phyloP scores from a whole-genome alignment of 192 early-diverging fungal species.

The Martensiomyces pterosporus region DNA sequence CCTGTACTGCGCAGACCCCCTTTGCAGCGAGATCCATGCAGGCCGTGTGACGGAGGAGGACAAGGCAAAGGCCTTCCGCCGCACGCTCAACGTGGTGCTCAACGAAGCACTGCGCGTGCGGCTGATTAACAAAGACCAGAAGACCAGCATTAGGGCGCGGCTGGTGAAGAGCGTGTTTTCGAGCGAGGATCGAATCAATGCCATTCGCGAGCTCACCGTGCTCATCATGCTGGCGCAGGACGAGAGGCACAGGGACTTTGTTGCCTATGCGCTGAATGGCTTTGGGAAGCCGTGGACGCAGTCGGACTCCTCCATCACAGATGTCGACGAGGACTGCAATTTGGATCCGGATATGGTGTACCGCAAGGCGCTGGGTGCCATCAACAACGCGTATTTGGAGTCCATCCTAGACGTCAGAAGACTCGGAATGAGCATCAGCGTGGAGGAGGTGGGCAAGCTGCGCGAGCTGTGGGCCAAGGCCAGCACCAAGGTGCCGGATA shows the following conservation, averaged over 20 bases:
- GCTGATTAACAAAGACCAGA: constrained; percentile 45
- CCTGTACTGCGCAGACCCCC: constrained; percentile 45
- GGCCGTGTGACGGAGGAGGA: constrained; percentile 42
- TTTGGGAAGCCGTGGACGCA: constrained; percentile 33
- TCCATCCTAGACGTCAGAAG: constrained; percentile 42
- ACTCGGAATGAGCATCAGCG: constrained; percentile 48
- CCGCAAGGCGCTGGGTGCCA: constrained; percentile 46
- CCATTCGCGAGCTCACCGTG: constrained; percentile 37
- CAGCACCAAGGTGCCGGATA: constrained; percentile 30
- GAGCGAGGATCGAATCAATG: constrained; percentile 39
- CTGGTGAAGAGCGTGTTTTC: constrained; percentile 40
- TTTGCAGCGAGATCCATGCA: constrained; percentile 49
- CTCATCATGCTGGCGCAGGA: constrained; percentile 48
- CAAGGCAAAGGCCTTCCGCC: constrained; percentile 49
- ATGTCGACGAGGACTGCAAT: constrained; percentile 47
- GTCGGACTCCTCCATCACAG: constrained; percentile 29
- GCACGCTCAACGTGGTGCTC: constrained; percentile 46
- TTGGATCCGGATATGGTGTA: constrained; percentile 48
- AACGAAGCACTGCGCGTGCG: constrained; percentile 50
- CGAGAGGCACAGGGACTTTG: constrained; percentile 31
- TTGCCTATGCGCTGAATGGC: constrained; percentile 29
- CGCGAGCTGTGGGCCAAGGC: constrained; percentile 37
- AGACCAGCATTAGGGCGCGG: constrained; percentile 38
- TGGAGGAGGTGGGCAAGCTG: constrained; percentile 33
- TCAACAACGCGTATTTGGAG: constrained; percentile 43